Evolutionary conservation across 768 basidiomycete species (phyloP).

Genomic region (Rhizopogon vinicolor): DNA sequence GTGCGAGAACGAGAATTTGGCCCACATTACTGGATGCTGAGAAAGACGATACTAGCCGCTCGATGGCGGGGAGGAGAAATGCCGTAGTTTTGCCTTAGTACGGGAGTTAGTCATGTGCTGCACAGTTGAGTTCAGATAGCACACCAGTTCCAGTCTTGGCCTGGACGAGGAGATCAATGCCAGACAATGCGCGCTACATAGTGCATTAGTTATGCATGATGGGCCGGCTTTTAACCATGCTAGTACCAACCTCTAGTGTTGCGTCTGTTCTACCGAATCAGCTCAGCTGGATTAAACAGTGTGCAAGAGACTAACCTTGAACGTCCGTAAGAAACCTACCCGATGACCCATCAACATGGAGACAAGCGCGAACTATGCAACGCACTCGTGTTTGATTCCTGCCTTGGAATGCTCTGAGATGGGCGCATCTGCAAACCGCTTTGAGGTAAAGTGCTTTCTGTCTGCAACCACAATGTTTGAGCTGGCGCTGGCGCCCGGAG

Average conservation of each 20-base stretch:
- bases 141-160: conserved; percentile 61
- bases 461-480: conserved; percentile 2
- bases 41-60: conserved; percentile 43
- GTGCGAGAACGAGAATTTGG: conserved; percentile 59
- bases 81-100: conserved; percentile 61
- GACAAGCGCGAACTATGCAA: conserved; percentile 1
- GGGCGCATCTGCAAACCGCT: conserved; percentile 23
- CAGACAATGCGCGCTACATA: conserved; percentile 33
- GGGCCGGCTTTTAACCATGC: background rate
- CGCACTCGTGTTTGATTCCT: conserved; percentile 41
- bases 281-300: background rate
- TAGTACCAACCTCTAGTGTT: conserved; percentile 32
- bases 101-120: background rate
- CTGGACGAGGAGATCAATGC: conserved; percentile 44
- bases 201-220: conserved; percentile 1
- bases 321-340: conserved; percentile 43
- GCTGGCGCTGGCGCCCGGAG: background rate
- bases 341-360: background rate
- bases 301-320: conserved; percentile 29
- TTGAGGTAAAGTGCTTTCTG: conserved; percentile 23
- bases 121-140: conserved; percentile 1
- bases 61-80: conserved; percentile 72
- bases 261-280: conserved; percentile 24
- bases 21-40: conserved; percentile 26
- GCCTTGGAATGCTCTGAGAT: conserved; percentile 38